A percentile compares a stretch with the other conserved stretches of the same genome.
phyloP scores from a whole-genome alignment of 768 basidiomycete genomes.

The Imleria badia region DNA sequence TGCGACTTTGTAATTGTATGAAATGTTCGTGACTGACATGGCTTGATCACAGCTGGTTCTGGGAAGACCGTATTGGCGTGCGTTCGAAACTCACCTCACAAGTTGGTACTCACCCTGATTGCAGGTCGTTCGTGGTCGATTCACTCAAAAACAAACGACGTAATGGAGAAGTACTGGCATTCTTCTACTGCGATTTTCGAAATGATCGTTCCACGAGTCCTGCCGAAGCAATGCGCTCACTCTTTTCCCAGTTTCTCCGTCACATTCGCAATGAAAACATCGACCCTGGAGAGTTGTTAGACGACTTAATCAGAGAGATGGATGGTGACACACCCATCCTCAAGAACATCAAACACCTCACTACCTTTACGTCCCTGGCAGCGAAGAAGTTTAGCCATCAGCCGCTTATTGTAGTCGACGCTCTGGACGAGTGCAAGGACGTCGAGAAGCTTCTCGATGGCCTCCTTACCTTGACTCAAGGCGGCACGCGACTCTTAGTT shows the following conservation, averaged over 20 bases:
- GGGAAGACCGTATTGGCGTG: slow-evolving; percentile 21
- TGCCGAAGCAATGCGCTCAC: slow-evolving; percentile 12
- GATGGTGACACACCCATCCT: neutral
- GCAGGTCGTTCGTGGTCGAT: slow-evolving; percentile 9
- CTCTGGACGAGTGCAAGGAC: slow-evolving; percentile 21
- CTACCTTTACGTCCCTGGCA: neutral
- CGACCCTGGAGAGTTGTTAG: neutral
- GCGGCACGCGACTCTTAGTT: slow-evolving; percentile 6
- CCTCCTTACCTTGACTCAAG: neutral
- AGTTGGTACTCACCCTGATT: neutral
- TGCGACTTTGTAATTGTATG: neutral
- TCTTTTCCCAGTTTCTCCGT: slow-evolving; percentile 15
- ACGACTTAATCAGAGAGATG: slow-evolving; percentile 1
- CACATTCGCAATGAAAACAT: neutral
- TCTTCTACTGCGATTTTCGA: slow-evolving; percentile 23
- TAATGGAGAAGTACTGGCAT: neutral
- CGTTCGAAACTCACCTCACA: neutral
- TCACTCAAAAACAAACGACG: neutral
- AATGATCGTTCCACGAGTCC: slow-evolving; percentile 1
- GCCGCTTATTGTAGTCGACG: slow-evolving; percentile 18
- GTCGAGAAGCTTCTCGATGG: slow-evolving; percentile 7
- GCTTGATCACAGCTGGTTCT: slow-evolving; percentile 8
- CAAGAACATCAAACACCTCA: neutral
- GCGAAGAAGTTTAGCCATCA: neutral
- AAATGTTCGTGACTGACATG: neutral